phyloP scores from a whole-genome alignment of 768 basidiomycete species.

The Crucibulum laeve region DNA sequence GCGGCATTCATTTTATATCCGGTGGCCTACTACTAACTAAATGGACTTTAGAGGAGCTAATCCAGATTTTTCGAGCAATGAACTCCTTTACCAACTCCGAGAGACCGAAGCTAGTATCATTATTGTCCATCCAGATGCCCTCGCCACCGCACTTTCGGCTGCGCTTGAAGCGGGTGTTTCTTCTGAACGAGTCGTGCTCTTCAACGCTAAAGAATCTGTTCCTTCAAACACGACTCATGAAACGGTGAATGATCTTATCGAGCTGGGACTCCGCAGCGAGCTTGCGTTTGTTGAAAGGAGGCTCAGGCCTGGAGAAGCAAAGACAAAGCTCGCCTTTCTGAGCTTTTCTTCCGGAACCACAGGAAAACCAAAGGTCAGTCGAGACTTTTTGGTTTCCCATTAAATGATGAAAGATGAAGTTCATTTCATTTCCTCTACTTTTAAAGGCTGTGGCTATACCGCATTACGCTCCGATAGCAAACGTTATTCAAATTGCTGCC shows the following conservation, averaged over 20 bases:
- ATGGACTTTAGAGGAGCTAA: constrained; percentile 47
- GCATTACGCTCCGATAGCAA: constrained; percentile 55
- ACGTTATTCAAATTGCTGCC: constrained; percentile 54
- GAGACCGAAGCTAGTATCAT: constrained; percentile 43
- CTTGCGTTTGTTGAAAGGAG: constrained; percentile 43
- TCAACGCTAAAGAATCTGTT: constrained; percentile 21
- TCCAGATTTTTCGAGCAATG: constrained; percentile 48
- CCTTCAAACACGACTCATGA: constrained; percentile 10
- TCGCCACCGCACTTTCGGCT: constrained; percentile 39
- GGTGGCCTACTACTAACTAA: background rate
- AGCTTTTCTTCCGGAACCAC: constrained; percentile 76
- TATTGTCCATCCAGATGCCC: constrained; percentile 40
- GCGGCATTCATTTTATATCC: constrained; percentile 16
- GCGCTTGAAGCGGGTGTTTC: constrained; percentile 31
- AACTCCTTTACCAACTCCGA: constrained; percentile 53
- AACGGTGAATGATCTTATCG: constrained; percentile 44
- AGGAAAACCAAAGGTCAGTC: constrained; percentile 60
- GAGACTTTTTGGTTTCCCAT: background rate
- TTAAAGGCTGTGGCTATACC: constrained; percentile 64
- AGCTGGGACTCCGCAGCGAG: constrained; percentile 37
- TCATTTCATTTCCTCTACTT: too few species aligned
- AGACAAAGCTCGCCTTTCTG: constrained; percentile 65
- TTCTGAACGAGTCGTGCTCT: constrained; percentile 36
- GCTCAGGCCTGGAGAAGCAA: constrained; percentile 56
- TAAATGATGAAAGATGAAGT: background rate